These are phyloP conservation scores for Calonectria crousiana DNA, from an alignment of 2,329 filamentous ascomycete species.

Conservation along the genomic window DNA sequence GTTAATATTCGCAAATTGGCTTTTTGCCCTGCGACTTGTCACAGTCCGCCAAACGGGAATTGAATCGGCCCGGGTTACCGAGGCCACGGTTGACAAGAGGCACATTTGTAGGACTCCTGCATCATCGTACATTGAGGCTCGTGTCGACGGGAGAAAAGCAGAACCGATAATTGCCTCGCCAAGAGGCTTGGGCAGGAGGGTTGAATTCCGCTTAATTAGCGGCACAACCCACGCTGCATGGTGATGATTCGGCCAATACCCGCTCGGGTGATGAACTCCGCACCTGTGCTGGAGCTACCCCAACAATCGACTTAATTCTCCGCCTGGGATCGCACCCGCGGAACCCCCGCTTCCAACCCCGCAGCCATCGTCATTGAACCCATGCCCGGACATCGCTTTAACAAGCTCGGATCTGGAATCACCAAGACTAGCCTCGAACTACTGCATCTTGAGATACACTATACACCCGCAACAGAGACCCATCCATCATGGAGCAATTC, in stretches of 20 bases:
- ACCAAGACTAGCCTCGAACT: neutral
- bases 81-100: neutral
- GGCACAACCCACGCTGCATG: neutral
- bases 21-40: neutral
- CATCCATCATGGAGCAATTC: neutral
- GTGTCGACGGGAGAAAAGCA: neutral
- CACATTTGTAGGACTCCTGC: neutral
- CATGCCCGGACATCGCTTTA: neutral
- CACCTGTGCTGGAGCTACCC: neutral
- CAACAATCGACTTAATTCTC: neutral
- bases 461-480: neutral
- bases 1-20: neutral
- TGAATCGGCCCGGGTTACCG: neutral
- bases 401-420: neutral
- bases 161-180: neutral
- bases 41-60: neutral
- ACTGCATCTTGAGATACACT: neutral
- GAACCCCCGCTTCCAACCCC: neutral
- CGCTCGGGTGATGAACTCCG: neutral
- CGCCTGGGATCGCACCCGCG: neutral
- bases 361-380: neutral
- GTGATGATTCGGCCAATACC: neutral
- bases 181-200: neutral
- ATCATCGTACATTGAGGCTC: neutral
- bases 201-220: neutral